Evolutionary conservation across 371 early-diverging fungal genomes (phyloP).

Genomic region (Mortierella sp.): DNA sequence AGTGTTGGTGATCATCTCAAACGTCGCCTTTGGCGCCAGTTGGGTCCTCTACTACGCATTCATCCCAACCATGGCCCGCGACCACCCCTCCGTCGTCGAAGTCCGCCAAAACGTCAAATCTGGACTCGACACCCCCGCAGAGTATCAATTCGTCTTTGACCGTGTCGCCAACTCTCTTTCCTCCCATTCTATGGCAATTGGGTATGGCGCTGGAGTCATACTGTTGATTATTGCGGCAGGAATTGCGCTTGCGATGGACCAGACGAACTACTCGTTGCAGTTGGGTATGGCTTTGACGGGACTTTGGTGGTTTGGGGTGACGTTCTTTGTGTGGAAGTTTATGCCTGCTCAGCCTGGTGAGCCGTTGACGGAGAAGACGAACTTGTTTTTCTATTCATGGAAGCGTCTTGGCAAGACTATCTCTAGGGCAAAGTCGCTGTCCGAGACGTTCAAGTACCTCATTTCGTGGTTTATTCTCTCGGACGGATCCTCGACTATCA

Average conservation of each 20-base stretch:
- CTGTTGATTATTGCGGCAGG: slow-evolving; percentile 62
- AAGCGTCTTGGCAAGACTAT: slow-evolving; percentile 57
- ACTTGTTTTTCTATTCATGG: slow-evolving; percentile 62
- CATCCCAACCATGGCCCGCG: slow-evolving; percentile 67
- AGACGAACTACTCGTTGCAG: slow-evolving; percentile 62
- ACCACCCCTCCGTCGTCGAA: slow-evolving; percentile 61
- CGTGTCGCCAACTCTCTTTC: slow-evolving; percentile 63
- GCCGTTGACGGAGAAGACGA: slow-evolving; percentile 65
- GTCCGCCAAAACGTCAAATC: slow-evolving; percentile 12
- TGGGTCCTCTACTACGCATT: slow-evolving; percentile 72
- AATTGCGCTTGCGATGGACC: slow-evolving; percentile 57
- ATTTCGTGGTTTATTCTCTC: slow-evolving; percentile 62
- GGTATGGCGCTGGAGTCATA: slow-evolving; percentile 61
- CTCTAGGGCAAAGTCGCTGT: slow-evolving; percentile 34
- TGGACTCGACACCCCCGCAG: slow-evolving; percentile 28
- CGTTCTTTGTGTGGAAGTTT: slow-evolving; percentile 55
- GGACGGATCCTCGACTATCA: slow-evolving; percentile 60
- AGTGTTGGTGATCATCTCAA: slow-evolving; percentile 61
- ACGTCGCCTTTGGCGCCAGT: slow-evolving; percentile 65
- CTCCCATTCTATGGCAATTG: slow-evolving; percentile 61
- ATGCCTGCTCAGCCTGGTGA: slow-evolving; percentile 70
- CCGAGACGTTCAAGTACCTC: slow-evolving; percentile 62
- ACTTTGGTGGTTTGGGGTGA: slow-evolving; percentile 66
- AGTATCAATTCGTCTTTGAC: slow-evolving; percentile 52
- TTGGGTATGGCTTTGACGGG: slow-evolving; percentile 65